phyloP scores from a whole-genome alignment of 768 basidiomycete genomes.

The Psilocybe cyanescens region DNA sequence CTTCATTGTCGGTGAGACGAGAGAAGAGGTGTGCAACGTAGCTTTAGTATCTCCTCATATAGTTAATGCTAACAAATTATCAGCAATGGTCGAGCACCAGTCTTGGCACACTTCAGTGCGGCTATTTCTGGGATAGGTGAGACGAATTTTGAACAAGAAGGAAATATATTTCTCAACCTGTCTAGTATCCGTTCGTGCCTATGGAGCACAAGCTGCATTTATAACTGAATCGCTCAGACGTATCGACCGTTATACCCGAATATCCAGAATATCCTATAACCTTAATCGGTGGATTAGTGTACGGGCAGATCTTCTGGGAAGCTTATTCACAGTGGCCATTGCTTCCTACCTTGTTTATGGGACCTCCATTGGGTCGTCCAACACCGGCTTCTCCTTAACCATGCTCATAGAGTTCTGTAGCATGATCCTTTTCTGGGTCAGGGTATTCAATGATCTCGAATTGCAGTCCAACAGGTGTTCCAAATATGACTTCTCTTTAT shows the following conservation, averaged over 20 bases:
- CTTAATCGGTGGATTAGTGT: slow-evolving; percentile 48
- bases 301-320: slow-evolving; percentile 61
- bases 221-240: slow-evolving; percentile 45
- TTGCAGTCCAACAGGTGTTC: slow-evolving; percentile 34
- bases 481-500: too few species aligned
- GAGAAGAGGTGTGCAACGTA: slow-evolving; percentile 35
- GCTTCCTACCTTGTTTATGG: slow-evolving; percentile 58
- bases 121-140: slow-evolving; percentile 57
- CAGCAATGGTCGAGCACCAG: slow-evolving; percentile 24
- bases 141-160: neutral
- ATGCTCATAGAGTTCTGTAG: slow-evolving; percentile 61
- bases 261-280: slow-evolving; percentile 50
- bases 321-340: slow-evolving; percentile 54
- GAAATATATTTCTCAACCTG: neutral
- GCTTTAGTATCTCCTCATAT: neutral
- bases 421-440: slow-evolving; percentile 53
- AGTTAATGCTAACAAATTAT: neutral
- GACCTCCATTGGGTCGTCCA: slow-evolving; percentile 40
- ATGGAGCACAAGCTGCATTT: slow-evolving; percentile 56
- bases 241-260: slow-evolving; percentile 54
- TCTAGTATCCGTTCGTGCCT: slow-evolving; percentile 63
- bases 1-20: slow-evolving; percentile 46
- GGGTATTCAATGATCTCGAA: slow-evolving; percentile 46
- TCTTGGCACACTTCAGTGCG: slow-evolving; percentile 25
- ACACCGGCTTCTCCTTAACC: slow-evolving; percentile 56